These are phyloP conservation scores for Boletus pseudopeckii DNA, from an alignment of 768 basidiomycete species.

Conservation along the genomic window DNA sequence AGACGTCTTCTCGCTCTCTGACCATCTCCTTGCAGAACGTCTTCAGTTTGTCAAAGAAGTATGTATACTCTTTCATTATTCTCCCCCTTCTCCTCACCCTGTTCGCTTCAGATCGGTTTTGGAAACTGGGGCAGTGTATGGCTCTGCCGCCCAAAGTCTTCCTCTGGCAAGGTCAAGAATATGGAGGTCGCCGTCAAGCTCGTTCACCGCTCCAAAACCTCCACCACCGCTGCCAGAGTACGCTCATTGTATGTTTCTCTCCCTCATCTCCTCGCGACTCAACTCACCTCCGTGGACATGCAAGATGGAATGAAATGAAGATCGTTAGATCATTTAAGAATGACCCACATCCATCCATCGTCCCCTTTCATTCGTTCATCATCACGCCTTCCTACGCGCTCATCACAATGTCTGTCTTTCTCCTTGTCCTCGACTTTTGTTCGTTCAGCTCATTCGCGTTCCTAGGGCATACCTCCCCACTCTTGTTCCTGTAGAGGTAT, in stretches of 20 bases:
- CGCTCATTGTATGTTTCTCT: constrained; percentile 65
- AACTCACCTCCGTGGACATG: neutral
- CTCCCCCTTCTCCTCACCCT: neutral
- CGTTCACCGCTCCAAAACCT: constrained; percentile 77
- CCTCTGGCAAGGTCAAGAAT: constrained; percentile 39
- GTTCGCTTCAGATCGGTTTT: constrained; percentile 65
- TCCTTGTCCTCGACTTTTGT: neutral
- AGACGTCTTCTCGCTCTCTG: constrained; percentile 74
- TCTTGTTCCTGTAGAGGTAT: constrained; percentile 84
- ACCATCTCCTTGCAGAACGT: constrained; percentile 65
- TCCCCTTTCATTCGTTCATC: constrained; percentile 91
- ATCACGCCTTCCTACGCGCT: constrained; percentile 88
- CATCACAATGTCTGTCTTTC: constrained; percentile 76
- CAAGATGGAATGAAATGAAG: constrained; percentile 99
- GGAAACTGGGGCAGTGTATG: constrained; percentile 95
- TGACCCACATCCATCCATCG: constrained; percentile 87
- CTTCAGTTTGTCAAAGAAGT: constrained; percentile 78
- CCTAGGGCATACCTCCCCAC: constrained; percentile 82
- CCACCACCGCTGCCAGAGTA: constrained; percentile 86
- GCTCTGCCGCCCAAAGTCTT: constrained; percentile 65
- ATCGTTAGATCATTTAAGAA: constrained; percentile 80
- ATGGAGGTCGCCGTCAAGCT: constrained; percentile 86
- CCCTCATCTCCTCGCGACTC: neutral
- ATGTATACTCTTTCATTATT: constrained; percentile 28
- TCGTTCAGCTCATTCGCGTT: constrained; percentile 8